phyloP scores from a whole-genome alignment of 2,329 filamentous ascomycete species.

The Dothistroma septosporum region DNA sequence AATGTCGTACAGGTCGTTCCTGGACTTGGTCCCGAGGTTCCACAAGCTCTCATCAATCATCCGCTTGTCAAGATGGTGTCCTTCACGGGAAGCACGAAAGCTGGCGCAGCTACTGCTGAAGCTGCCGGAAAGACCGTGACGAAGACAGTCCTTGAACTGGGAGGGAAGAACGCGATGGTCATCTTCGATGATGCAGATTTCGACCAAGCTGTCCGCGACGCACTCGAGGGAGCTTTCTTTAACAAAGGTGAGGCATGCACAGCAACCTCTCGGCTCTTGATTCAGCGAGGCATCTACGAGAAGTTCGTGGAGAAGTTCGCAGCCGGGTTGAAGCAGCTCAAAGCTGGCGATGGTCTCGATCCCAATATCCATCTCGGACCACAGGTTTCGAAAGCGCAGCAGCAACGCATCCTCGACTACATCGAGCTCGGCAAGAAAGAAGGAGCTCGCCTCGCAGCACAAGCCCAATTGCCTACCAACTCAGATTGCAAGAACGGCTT shows the following conservation, averaged over 20 bases:
- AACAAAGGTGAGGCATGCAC: slow-evolving; percentile 57
- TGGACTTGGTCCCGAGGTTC: slow-evolving; percentile 15
- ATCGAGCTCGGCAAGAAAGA: slow-evolving; percentile 49
- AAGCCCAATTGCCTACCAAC: slow-evolving; percentile 11
- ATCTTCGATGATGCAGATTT: slow-evolving; percentile 55
- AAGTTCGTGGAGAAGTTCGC: slow-evolving; percentile 57
- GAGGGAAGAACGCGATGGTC: slow-evolving; percentile 53
- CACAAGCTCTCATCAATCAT: slow-evolving; percentile 12
- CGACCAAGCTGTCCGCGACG: slow-evolving; percentile 61
- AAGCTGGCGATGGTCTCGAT: slow-evolving; percentile 61
- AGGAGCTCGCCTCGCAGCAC: slow-evolving; percentile 14
- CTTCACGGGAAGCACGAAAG: slow-evolving; percentile 68
- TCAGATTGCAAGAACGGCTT: slow-evolving; percentile 20
- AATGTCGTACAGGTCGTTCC: slow-evolving; percentile 17
- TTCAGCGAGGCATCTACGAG: slow-evolving; percentile 54
- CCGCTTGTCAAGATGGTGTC: slow-evolving; percentile 66
- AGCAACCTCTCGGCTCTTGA: slow-evolving; percentile 52
- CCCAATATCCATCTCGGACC: slow-evolving; percentile 66
- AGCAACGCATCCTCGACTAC: slow-evolving; percentile 43
- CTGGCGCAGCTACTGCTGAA: slow-evolving; percentile 47
- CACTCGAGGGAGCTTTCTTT: slow-evolving; percentile 54
- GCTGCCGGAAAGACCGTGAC: slow-evolving; percentile 56
- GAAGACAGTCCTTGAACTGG: slow-evolving; percentile 55
- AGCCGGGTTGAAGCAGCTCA: slow-evolving; percentile 46
- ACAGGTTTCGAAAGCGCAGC: slow-evolving; percentile 63